Evolutionary conservation across 116 monocot species (phyloP).

Genomic region (Papilionanthe hybrid): DNA sequence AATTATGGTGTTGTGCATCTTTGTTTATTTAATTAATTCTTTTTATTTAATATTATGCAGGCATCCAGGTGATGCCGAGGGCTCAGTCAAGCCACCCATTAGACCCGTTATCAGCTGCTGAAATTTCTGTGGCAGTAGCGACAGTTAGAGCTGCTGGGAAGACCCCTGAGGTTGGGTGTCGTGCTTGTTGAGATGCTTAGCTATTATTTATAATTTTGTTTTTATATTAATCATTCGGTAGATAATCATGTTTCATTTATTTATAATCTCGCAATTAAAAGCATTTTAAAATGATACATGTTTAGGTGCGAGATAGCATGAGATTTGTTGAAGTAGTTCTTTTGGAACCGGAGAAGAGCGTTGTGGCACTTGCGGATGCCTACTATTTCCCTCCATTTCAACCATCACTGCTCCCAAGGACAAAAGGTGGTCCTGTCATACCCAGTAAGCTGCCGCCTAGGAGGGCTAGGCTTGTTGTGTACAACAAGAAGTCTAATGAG

Average conservation of each 20-base stretch:
- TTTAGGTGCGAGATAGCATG: slow-evolving; percentile 84
- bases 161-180: slow-evolving; percentile 64
- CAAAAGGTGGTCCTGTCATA: slow-evolving; percentile 72
- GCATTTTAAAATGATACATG: background rate
- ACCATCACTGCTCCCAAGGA: slow-evolving; percentile 71
- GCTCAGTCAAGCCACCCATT: slow-evolving; percentile 81
- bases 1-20: background rate
- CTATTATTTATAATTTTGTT: background rate
- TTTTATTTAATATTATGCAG: slow-evolving; percentile 25
- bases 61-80: slow-evolving; percentile 53
- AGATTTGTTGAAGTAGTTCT: slow-evolving; percentile 82
- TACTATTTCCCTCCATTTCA: slow-evolving; percentile 96
- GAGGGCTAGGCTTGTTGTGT: slow-evolving; percentile 71
- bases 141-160: slow-evolving; percentile 84
- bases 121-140: slow-evolving; percentile 80
- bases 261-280: background rate
- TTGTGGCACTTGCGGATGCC: slow-evolving; percentile 92
- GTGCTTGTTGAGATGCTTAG: background rate
- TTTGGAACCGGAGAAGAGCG: slow-evolving; percentile 70
- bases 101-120: slow-evolving; percentile 85
- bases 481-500: slow-evolving; percentile 77
- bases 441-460: slow-evolving; percentile 77
- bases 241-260: background rate
- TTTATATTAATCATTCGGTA: background rate
- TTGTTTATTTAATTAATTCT: background rate